phyloP scores from a whole-genome alignment of 495 filamentous ascomycete species.

The Ramalina intermedia region DNA sequence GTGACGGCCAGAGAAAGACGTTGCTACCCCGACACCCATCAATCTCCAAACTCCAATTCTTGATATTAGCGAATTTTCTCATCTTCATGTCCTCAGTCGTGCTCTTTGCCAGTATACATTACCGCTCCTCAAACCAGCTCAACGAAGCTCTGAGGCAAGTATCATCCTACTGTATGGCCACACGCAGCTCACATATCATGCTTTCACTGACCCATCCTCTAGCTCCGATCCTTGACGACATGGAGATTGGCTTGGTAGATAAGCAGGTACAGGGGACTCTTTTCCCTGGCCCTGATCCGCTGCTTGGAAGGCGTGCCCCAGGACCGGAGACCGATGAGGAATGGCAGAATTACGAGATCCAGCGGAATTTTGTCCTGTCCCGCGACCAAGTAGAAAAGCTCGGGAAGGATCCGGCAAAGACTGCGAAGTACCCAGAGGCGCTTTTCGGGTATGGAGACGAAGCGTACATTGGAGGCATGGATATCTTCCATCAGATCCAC shows the following conservation, averaged over 20 bases:
- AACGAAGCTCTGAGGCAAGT: no score
- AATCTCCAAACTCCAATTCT: no score
- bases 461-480: constrained; percentile 22
- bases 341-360: constrained; percentile 21
- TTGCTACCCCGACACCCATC: no score
- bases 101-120: no score
- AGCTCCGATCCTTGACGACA: background rate
- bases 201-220: no score
- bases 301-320: constrained; percentile 4
- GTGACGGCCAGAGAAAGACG: no score
- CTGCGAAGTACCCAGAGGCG: constrained; percentile 18
- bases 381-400: constrained; percentile 18
- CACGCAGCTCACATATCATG: no score
- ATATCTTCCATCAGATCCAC: constrained; percentile 24
- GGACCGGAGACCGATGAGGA: constrained; percentile 16
- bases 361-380: constrained; percentile 17
- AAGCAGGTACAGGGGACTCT: background rate
- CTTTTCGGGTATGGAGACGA: constrained; percentile 24
- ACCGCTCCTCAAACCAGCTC: no score
- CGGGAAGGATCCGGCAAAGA: constrained; percentile 24
- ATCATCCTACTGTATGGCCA: no score
- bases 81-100: no score
- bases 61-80: no score
- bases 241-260: background rate
- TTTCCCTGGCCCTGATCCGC: background rate